Evolutionary conservation across 1,284 basidiomycete genomes (phyloP).

Genomic region (Trametes versicolor): DNA sequence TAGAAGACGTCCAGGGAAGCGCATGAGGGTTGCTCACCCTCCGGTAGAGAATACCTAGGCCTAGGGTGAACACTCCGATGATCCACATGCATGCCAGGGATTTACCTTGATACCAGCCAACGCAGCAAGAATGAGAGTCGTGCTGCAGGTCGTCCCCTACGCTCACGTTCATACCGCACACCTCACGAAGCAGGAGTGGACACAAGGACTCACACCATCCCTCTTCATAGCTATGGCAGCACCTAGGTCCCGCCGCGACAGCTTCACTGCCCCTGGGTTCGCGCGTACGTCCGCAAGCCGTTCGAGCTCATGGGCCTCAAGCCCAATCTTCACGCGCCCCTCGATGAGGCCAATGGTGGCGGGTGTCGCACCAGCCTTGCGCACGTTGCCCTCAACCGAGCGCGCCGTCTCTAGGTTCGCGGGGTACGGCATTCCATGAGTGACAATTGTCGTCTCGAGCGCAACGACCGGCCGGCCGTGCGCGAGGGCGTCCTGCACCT

Average conservation of each 20-base stretch:
- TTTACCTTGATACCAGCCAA: conserved; percentile 85
- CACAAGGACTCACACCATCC: conserved; percentile 60
- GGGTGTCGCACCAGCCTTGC: conserved; percentile 81
- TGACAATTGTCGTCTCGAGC: conserved; percentile 91
- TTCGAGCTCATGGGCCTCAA: conserved; percentile 74
- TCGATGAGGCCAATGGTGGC: conserved; percentile 91
- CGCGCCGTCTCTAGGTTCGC: conserved; percentile 79
- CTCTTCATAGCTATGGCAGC: conserved; percentile 73
- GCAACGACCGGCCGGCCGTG: conserved; percentile 71
- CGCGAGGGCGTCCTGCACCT: conserved; percentile 81
- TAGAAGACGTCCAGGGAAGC: conserved; percentile 5
- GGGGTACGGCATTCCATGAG: conserved; percentile 90
- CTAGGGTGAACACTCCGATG: conserved; percentile 1
- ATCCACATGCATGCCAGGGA: conserved; percentile 7
- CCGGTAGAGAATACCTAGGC: conserved; percentile 83
- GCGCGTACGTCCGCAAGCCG: conserved; percentile 70
- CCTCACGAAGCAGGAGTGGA: background rate
- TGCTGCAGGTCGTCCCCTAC: conserved; percentile 88
- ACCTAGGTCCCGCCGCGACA: conserved; percentile 90
- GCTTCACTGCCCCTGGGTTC: conserved; percentile 68
- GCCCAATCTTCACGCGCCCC: conserved; percentile 89
- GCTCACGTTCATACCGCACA: background rate
- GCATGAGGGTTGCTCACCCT: conserved; percentile 58
- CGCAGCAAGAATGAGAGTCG: conserved; percentile 86
- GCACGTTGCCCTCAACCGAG: conserved; percentile 84